Base-by-base conservation (phyloP, 306 rosid species). In the Sophora flavescens region DNA sequence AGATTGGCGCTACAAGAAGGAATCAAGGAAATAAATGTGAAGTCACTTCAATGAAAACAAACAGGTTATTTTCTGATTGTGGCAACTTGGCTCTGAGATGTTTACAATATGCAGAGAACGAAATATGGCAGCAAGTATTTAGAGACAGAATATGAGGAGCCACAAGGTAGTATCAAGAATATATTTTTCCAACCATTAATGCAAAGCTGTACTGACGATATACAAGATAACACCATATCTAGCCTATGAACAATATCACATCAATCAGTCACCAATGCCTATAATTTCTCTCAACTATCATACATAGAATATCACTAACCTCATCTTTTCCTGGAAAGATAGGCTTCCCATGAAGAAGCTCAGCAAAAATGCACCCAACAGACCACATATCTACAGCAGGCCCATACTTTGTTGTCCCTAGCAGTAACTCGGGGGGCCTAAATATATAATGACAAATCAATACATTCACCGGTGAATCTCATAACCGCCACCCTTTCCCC, bases 321-420 rank as follows among this genome's bases (percentile, higher is more conserved):
- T 90, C 96, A 76, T 81, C 87, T 84, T 86, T 90, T 70, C 96
- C 96, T 63, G 90, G 91, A 65, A 90, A 77, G 62, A 90, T 88
- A 42, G 92, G 92, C 70, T 85, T 85, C 65, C 92, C 92, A 50
- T 84, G 80, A 57, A 90, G 85, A 79, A 90, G 96, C 82, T 90
- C 92, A 18, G 89, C 96, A 79, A 90, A 90, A 77, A 90, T 90
- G 75, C 95, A 87, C 78, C 95, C 92, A 65, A 86, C 95, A 70
- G 95, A 90, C 95, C 95, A 90, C 91, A 90, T 84, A 60, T 90
- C 95, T 76, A 90, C 89, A 42, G 95, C 90, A 15, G 95, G 90
- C 14, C 92, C 96, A 80, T 90, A 90, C 82, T 83, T 88, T 11
- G 92, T 90, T 68, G 92, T 83, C 79, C 92, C 95, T 16, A 90